Percentiles rank a stretch among this genome's conserved stretches.
phyloP scores from a whole-genome alignment of 1,284 basidiomycete species.

The Agaricales sp. region DNA sequence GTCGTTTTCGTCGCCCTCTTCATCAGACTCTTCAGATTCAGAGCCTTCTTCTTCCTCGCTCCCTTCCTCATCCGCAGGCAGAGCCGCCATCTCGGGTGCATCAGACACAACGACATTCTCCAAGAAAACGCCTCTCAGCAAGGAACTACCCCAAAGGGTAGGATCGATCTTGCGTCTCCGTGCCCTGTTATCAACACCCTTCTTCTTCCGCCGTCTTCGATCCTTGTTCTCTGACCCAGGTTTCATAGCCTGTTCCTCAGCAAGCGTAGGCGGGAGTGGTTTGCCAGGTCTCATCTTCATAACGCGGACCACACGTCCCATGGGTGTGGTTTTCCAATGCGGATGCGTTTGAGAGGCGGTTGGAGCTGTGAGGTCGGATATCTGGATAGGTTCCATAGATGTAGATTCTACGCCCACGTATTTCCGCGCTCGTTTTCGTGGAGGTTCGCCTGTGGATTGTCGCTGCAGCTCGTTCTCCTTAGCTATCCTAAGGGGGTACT shows the following conservation, averaged over 20 bases:
- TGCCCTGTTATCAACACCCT: constrained; percentile 35
- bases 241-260: constrained; percentile 12
- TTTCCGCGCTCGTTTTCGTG: constrained; percentile 21
- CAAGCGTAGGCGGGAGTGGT: constrained; percentile 36
- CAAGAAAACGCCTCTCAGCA: constrained; percentile 56
- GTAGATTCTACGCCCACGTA: constrained; percentile 30
- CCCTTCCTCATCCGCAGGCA: constrained; percentile 17
- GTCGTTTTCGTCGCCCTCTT: constrained; percentile 7
- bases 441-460: constrained; percentile 21
- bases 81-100: constrained; percentile 11
- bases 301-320: constrained; percentile 54
- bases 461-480: constrained; percentile 25
- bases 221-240: constrained; percentile 12
- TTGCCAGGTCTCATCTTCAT: constrained; percentile 56
- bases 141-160: constrained; percentile 51
- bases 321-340: constrained; percentile 53
- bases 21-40: constrained; percentile 8
- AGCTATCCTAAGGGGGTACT: constrained; percentile 19
- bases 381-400: constrained; percentile 55
- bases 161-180: constrained; percentile 53
- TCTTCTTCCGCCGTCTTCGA: constrained; percentile 20
- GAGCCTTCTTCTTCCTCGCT: constrained; percentile 6
- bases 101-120: constrained; percentile 29
- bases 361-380: constrained; percentile 36
- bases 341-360: constrained; percentile 21